Evolutionary conservation across 768 basidiomycete genomes (phyloP), one percentile per base, ranked within the genome.

Genomic region (Butyriboletus loyo): DNA sequence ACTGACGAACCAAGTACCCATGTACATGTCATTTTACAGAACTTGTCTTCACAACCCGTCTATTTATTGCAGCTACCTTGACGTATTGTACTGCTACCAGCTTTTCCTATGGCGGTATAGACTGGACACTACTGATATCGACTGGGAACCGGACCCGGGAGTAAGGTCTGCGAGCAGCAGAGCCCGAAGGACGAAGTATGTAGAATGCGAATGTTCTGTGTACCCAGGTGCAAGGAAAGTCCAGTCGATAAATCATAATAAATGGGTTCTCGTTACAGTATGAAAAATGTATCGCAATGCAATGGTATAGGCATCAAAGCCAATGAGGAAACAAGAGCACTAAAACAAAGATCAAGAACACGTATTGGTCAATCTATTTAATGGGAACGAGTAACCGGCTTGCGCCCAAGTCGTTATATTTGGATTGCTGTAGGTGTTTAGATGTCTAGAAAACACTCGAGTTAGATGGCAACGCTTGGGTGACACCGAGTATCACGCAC

Each of bases 321-420:
- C 51, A 31, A 51, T 22, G 38, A 47, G 28, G 44, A 46, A 54
- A 53, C 31, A 35, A 45, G 45, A 54, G 46, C 28, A 49, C 50
- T 21, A 35, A 45, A 54, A 51, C 30, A 48, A 36, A 21, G 35
- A 50, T 62, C 48, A 70, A 51, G 58, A 15, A 53, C 60, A 62
- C 17, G 60, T 55, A 35, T 48, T 59, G 47, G 56, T 54, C 65
- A 66, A 25, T 44, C 36, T 75, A 66, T 93, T 95, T 36, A 83
- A 73, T 17, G 94, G 94, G 71, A 87, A 89, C 0, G 72, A 72
- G 63, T 88, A 82, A 37, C 88, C 89, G 1, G 85, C 92, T 58
- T 81, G 77, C 3, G 73, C 76, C 93, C 94, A 96, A 42, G 87
- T 89, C 27, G 94, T 95, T 39, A 91, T 69, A 64, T 96, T 94